phyloP scores from a whole-genome alignment of 1,284 basidiomycete species.

The Coniophora puteana region DNA sequence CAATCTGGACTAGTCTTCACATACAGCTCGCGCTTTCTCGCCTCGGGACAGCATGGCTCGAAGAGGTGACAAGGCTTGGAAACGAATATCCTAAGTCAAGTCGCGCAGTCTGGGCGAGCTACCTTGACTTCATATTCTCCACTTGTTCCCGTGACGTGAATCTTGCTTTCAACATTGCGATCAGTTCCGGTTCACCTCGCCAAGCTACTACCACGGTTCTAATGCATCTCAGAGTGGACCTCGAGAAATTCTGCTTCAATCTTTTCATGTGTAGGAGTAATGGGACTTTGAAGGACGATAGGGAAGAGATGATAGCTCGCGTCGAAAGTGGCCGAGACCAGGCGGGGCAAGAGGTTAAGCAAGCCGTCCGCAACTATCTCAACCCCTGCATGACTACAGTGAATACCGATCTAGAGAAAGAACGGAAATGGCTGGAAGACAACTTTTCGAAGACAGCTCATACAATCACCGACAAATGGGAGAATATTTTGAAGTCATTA shows the following conservation, averaged over 20 bases:
- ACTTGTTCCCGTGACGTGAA: constrained; percentile 39
- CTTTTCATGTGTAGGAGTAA: constrained; percentile 21
- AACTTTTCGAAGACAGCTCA: constrained; percentile 29
- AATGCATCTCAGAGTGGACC: constrained; percentile 31
- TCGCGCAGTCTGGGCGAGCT: constrained; percentile 33
- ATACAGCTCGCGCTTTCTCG: constrained; percentile 37
- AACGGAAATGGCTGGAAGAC: constrained; percentile 30
- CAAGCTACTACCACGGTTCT: constrained; percentile 34
- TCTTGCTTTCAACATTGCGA: constrained; percentile 35
- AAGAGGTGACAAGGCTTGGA: constrained; percentile 10
- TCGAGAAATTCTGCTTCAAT: constrained; percentile 32
- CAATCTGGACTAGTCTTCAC: constrained; percentile 40
- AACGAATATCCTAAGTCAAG: constrained; percentile 5
- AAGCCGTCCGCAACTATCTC: constrained; percentile 11
- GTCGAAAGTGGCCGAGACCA: background rate
- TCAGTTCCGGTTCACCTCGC: constrained; percentile 32
- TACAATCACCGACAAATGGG: constrained; percentile 35
- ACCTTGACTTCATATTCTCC: constrained; percentile 35
- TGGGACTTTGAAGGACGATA: constrained; percentile 10
- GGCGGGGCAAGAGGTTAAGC: background rate
- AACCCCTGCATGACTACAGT: constrained; percentile 6
- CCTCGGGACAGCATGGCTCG: constrained; percentile 25
- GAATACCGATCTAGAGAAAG: constrained; percentile 20
- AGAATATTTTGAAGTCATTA: constrained; percentile 27
- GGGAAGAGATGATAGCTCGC: constrained; percentile 9